phyloP scores from a whole-genome alignment of 257 asterid genomes.

The Solanum lycopersicoides region DNA sequence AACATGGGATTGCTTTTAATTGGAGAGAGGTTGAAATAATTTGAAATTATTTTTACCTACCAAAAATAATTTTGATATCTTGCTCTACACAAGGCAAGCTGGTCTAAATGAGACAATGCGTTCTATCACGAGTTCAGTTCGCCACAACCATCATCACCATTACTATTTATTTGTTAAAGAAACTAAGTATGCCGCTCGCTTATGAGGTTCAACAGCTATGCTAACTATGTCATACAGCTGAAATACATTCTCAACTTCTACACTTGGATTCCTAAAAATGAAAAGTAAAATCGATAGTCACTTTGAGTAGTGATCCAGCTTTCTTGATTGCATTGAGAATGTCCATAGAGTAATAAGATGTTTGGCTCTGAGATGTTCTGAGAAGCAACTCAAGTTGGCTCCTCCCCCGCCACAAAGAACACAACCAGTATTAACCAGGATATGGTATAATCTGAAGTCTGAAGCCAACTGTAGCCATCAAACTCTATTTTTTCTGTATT shows the following conservation, averaged over 20 bases:
- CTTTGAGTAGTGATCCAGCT: neutral
- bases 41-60: neutral
- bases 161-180: neutral
- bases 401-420: neutral
- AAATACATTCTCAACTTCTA: neutral
- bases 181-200: neutral
- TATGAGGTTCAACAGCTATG: neutral
- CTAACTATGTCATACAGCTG: neutral
- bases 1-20: neutral
- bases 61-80: no score
- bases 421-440: neutral
- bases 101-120: neutral
- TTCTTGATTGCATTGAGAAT: neutral
- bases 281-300: neutral
- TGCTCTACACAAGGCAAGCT: neutral
- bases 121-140: neutral
- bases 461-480: neutral
- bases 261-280: neutral
- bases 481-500: conserved; percentile 35
- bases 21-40: neutral
- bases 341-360: neutral
- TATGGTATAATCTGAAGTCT: neutral
- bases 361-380: neutral
- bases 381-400: neutral
- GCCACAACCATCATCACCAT: neutral